These are phyloP conservation scores for Solioccasus polychromus DNA, from an alignment of 768 basidiomycete genomes.

Conservation along the genomic window DNA sequence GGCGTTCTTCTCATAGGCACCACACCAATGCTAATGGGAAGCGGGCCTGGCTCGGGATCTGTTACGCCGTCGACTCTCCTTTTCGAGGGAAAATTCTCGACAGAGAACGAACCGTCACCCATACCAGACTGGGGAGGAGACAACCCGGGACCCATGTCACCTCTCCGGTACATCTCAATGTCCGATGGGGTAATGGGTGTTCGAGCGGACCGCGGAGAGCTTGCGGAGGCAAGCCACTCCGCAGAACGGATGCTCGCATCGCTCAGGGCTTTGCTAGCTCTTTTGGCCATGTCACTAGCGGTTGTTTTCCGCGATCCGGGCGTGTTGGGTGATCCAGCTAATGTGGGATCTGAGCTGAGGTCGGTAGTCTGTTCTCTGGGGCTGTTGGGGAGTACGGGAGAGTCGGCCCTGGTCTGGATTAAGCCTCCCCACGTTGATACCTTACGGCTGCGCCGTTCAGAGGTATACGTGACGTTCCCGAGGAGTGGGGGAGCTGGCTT, in stretches of 20 bases:
- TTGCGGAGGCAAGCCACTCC: slow-evolving; percentile 29
- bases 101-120: neutral
- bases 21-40: slow-evolving; percentile 32
- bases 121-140: neutral
- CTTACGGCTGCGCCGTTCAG: slow-evolving; percentile 3
- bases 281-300: slow-evolving; percentile 15
- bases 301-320: slow-evolving; percentile 13
- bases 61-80: neutral
- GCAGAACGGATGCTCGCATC: slow-evolving; percentile 31
- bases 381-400: slow-evolving; percentile 7
- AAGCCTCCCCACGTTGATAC: slow-evolving; percentile 27
- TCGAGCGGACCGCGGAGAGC: slow-evolving; percentile 7
- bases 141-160: slow-evolving; percentile 6
- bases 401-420: slow-evolving; percentile 1
- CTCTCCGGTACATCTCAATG: slow-evolving; percentile 28
- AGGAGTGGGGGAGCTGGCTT: slow-evolving; percentile 32
- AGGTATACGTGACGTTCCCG: slow-evolving; percentile 9
- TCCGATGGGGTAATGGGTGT: slow-evolving; percentile 17
- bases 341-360: neutral
- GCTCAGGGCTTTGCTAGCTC: slow-evolving; percentile 23
- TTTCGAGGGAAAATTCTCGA: neutral
- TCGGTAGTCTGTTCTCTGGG: slow-evolving; percentile 5
- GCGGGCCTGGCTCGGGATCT: neutral
- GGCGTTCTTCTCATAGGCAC: slow-evolving; percentile 37
- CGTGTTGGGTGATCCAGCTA: slow-evolving; percentile 2